Percentiles rank a stretch among this genome's conserved stretches.
phyloP scores from a whole-genome alignment of 2,329 filamentous ascomycete genomes.

The Colletotrichum orchidophilum region DNA sequence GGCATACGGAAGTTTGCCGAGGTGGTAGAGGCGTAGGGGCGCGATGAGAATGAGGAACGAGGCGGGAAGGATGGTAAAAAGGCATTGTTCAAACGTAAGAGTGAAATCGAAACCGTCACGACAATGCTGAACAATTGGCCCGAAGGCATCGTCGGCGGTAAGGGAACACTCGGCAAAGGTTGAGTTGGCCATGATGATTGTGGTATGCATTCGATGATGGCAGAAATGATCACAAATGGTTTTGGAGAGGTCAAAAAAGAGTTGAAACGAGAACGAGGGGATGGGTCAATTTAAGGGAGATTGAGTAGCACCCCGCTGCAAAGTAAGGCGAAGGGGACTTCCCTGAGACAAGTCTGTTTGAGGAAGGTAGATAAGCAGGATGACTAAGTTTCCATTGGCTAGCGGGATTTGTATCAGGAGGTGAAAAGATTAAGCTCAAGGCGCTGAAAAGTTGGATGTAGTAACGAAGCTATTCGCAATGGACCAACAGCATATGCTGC shows the following conservation, averaged over 20 bases:
- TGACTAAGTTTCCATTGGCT: background rate
- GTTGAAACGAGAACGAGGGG: background rate
- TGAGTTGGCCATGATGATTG: slow-evolving; percentile 5
- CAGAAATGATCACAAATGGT: background rate
- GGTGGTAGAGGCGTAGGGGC: slow-evolving; percentile 42
- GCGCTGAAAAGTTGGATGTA: background rate
- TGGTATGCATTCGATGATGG: background rate
- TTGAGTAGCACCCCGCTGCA: background rate
- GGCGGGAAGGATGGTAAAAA: slow-evolving; percentile 42
- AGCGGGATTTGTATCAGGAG: background rate
- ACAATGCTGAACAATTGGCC: slow-evolving; percentile 37
- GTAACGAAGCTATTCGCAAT: background rate
- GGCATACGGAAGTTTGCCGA: slow-evolving; percentile 39
- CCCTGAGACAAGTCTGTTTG: slow-evolving; percentile 18
- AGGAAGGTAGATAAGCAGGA: slow-evolving; percentile 24
- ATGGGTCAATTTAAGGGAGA: background rate
- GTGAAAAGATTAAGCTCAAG: background rate
- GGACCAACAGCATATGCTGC: background rate
- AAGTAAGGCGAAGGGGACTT: background rate
- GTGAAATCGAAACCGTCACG: slow-evolving; percentile 42
- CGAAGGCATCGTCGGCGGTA: slow-evolving; percentile 36
- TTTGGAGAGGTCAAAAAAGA: background rate
- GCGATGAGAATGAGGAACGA: slow-evolving; percentile 42
- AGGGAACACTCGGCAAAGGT: slow-evolving; percentile 15
- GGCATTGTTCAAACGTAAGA: slow-evolving; percentile 42